Base-by-base conservation (phyloP, 2,329 filamentous ascomycete species). In the Colletotrichum costaricense region DNA sequence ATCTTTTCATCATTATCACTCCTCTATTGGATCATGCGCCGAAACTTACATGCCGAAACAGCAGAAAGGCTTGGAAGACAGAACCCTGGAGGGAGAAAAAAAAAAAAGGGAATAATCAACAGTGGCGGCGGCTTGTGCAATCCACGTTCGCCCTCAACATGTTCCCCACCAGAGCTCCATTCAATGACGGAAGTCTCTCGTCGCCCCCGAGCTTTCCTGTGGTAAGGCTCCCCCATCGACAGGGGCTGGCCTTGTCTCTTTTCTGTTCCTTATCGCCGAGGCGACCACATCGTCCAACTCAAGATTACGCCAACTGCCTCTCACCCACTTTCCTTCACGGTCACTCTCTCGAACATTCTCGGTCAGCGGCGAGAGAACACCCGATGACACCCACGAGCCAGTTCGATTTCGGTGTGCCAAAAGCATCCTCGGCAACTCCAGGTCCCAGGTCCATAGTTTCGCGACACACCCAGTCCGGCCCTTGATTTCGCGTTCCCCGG, bases 161-260 rank as follows among this genome's bases (percentile, higher is more conserved):
- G 67, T 71, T 69, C 62, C 35, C 71, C 71, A 73, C 71, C 49
- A 19, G 35, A 71, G 62, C 62, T 73, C 71, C 67, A 71, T 70
- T 49, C 22, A 66, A 65, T 73, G 71, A 73, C 71, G 67, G 46
- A 65, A 35, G 67, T 70, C 60, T 73, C 71, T 65, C 67, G 71
- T 73, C 55, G 70, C 46, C 59, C 42, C 59, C 54, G 58, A 72
- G 69, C 69, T 59, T 59, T 54, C 16, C 58, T 28, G 66, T 65
- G 59, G 56, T 62, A 60, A 30, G 46, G 67, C 60, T 42, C 38
- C 56, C n/a, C 26, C 35, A 33, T 22, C 14, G 38, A 57, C 66
- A 64, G 55, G 67, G 68, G 59, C 42, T 22, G 56, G 38, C 5
- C 67, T 60, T 60, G 55, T 65, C 60, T 46, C 46, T 42, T 46